Evolutionary conservation across 2,329 filamentous ascomycete species (phyloP).

Genomic region (Neofusicoccum kwambonambiense): DNA sequence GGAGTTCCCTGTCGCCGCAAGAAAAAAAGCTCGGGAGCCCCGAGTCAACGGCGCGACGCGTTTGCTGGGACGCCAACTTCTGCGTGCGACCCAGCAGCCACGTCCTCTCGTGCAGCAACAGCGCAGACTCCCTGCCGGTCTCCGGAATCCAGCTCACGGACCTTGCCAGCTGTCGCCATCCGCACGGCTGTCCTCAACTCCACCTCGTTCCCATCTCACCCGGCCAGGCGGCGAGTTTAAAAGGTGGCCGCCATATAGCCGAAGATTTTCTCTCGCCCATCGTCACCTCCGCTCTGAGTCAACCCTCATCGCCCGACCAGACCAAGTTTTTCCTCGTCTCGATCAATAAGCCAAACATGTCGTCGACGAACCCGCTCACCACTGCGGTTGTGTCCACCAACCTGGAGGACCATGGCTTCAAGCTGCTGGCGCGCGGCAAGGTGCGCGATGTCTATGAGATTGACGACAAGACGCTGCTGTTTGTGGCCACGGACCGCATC

Average conservation of each 20-base stretch:
- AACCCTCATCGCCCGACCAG: background rate
- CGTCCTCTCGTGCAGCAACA: background rate
- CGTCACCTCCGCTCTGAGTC: slow-evolving; percentile 1
- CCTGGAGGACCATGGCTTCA: slow-evolving; percentile 36
- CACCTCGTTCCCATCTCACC: background rate
- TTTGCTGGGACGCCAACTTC: background rate
- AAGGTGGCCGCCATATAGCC: slow-evolving; percentile 9
- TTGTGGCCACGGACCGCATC: slow-evolving; percentile 85
- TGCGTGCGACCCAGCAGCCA: background rate
- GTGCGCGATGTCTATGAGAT: slow-evolving; percentile 79
- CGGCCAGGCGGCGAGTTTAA: background rate
- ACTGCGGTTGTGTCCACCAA: slow-evolving; percentile 29
- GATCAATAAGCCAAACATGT: slow-evolving; percentile 23
- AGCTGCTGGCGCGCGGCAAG: slow-evolving; percentile 63
- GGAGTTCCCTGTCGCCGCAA: too few species aligned
- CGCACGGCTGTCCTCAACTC: background rate
- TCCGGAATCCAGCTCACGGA: background rate
- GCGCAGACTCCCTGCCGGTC: background rate
- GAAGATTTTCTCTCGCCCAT: slow-evolving; percentile 2
- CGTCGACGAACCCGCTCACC: slow-evolving; percentile 17
- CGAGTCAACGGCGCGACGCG: too few species aligned
- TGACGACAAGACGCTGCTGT: slow-evolving; percentile 69
- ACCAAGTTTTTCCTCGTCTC: background rate
- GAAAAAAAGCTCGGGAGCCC: too few species aligned
- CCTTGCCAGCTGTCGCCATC: background rate